These are phyloP conservation scores for Diaporthe ilicicola DNA, from an alignment of 2,329 filamentous ascomycete species.

Conservation along the genomic window DNA sequence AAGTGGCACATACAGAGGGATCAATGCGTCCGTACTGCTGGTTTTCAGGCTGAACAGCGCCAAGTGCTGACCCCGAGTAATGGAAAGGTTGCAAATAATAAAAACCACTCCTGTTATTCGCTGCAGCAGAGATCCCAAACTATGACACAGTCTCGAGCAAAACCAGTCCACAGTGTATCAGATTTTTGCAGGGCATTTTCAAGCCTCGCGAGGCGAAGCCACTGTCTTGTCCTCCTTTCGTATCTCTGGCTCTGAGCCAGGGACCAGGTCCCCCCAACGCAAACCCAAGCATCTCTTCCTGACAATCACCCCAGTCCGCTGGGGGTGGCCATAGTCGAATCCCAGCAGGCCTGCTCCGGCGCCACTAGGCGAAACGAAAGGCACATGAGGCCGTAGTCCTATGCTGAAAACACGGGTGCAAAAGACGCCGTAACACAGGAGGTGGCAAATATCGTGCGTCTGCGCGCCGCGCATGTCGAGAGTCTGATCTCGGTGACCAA, in stretches of 20 bases:
- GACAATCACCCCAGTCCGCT: neutral
- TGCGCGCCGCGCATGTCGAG: neutral
- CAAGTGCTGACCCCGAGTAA: neutral
- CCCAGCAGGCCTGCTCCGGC: conserved; percentile 20
- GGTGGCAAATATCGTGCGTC: neutral
- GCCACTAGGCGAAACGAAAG: conserved; percentile 1
- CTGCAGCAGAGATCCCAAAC: neutral
- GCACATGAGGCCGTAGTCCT: conserved; percentile 1
- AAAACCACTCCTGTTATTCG: too few species aligned
- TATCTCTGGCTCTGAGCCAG: neutral
- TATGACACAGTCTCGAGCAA: too few species aligned
- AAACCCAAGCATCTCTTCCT: conserved; percentile 4
- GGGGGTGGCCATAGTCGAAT: neutral
- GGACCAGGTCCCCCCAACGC: neutral
- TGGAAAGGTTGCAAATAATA: too few species aligned
- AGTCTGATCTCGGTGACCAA: neutral
- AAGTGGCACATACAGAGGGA: too few species aligned
- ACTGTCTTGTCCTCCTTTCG: neutral
- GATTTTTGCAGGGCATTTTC: too few species aligned
- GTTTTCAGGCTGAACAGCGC: too few species aligned
- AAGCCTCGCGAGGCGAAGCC: neutral
- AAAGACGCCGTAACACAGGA: neutral
- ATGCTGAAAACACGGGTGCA: neutral
- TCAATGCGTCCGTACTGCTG: too few species aligned
- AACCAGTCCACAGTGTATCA: neutral